Percentiles rank a stretch among this genome's conserved stretches.
These are phyloP conservation scores for Suhomyces panamericanus DNA, from an alignment of 1,139 yeast species.

Conservation along the genomic window DNA sequence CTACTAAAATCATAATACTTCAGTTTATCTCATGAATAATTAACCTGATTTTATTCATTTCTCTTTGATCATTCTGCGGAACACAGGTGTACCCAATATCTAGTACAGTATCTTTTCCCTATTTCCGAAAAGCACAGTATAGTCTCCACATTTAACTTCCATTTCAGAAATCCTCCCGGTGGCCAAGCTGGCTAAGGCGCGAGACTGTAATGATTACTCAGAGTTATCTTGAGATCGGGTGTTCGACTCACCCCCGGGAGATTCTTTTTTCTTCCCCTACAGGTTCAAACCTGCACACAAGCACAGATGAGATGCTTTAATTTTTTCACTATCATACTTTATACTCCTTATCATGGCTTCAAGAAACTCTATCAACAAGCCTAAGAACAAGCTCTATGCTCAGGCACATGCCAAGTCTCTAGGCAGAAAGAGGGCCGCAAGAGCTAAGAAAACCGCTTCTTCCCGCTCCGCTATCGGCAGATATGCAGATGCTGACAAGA, in stretches of 20 bases:
- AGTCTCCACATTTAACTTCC: neutral
- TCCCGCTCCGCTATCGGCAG: slow-evolving; percentile 48
- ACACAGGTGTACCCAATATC: too few relatives aligned
- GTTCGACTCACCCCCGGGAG: slow-evolving; percentile 87
- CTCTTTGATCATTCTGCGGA: too few relatives aligned
- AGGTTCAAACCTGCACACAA: slow-evolving; percentile 5
- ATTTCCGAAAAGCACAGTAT: neutral
- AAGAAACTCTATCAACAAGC: slow-evolving; percentile 76
- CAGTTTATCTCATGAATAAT: too few relatives aligned
- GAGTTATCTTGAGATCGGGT: slow-evolving; percentile 78
- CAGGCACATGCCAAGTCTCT: slow-evolving; percentile 55
- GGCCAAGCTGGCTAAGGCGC: slow-evolving; percentile 84
- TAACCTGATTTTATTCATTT: neutral
- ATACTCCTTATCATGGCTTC: slow-evolving; percentile 57
- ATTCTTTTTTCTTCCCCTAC: slow-evolving; percentile 33
- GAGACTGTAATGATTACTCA: slow-evolving; percentile 59
- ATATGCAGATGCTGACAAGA: slow-evolving; percentile 29
- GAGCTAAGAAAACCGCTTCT: slow-evolving; percentile 45
- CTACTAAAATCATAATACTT: too few relatives aligned
- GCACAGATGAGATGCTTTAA: slow-evolving; percentile 10
- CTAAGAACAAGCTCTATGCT: slow-evolving; percentile 61
- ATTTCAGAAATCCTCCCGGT: slow-evolving; percentile 49
- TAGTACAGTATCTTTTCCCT: too few relatives aligned
- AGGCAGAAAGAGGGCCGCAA: slow-evolving; percentile 57
- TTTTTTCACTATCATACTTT: slow-evolving; percentile 6